Evolutionary conservation across 257 asterid species (phyloP), one percentile per base, ranked within the genome.

Genomic region (Buddleja alternifolia): DNA sequence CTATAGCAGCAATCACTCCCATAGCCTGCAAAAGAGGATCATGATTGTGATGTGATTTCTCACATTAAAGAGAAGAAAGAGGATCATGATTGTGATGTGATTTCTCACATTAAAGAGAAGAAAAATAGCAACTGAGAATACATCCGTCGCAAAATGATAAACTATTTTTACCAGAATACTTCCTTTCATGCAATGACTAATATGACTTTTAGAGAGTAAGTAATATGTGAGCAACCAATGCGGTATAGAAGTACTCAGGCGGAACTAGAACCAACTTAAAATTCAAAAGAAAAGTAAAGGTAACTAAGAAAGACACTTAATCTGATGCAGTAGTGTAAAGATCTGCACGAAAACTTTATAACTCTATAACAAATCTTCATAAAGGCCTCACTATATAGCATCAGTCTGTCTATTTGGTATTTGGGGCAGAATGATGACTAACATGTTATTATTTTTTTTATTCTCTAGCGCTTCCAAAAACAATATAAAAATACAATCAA

Each of bases 1-100:
- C 99, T 50, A 86, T 60, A 48, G 88, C 99, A 74, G 97, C 99
- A 81, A 93, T 81, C 60, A 93, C 72, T 44, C 99, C 99, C 59
- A 93, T 97, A 76, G 95, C 99, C 99, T 93, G 82, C 70, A 81
- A 60, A 66, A n/a, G 59, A 56, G 25, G 37, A 72, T 32, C 34
- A 71, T n/a, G n/a, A 42, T 3, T 16, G 45, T 61, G 53, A 48
- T 52, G 32, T 29, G 66, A 42, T 14, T 3, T 52, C 25, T 56
- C 44, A 71, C 40, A 23, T 17, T 29, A n/a, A n/a, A n/a, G n/a
- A n/a, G n/a, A n/a, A n/a, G n/a, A n/a, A n/a, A n/a, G n/a, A n/a
- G n/a, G n/a, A n/a, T n/a, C n/a, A n/a, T n/a, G n/a, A n/a, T n/a
- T n/a, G n/a, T n/a, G n/a, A n/a, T 5, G 3, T 29, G 34, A 29